Evolutionary conservation across 1,139 yeast genomes (phyloP).

Genomic region (Debaryomyces singareniensis): DNA sequence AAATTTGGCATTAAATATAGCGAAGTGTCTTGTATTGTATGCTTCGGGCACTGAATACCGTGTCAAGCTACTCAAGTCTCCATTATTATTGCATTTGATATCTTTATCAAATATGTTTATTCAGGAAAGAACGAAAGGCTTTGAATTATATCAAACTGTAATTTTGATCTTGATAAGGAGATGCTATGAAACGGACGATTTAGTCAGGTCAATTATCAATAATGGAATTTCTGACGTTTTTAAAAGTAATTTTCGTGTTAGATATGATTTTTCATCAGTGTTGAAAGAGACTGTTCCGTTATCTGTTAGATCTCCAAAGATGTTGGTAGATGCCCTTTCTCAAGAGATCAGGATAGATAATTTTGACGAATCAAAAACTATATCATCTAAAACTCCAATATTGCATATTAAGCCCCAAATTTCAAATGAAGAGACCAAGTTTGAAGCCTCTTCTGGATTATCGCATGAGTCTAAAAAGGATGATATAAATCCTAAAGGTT

Average conservation of each 20-base stretch:
- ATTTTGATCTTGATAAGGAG: conserved; percentile 50
- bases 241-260: conserved; percentile 15
- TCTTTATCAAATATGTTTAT: conserved; percentile 10
- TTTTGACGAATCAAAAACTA: conserved; percentile 28
- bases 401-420: conserved; percentile 16
- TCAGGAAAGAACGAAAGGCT: conserved; percentile 3
- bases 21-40: conserved; percentile 47
- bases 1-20: conserved; percentile 43
- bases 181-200: conserved; percentile 57
- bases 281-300: conserved; percentile 52
- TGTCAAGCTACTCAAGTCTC: conserved; percentile 35
- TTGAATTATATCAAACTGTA: conserved; percentile 10
- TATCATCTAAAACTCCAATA: conserved; percentile 13
- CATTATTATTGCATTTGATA: conserved; percentile 18
- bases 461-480: conserved; percentile 12
- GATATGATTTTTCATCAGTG: conserved; percentile 44
- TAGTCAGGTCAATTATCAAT: conserved; percentile 44
- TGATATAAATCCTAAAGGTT: conserved; percentile 38
- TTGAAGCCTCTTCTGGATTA: conserved; percentile 8
- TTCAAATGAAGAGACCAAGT: conserved; percentile 28
- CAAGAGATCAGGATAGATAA: conserved; percentile 43
- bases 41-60: conserved; percentile 41
- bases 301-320: conserved; percentile 52
- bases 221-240: conserved; percentile 40
- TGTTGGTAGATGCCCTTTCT: conserved; percentile 49